phyloP scores from a whole-genome alignment of 495 filamentous ascomycete species.

The Pseudotulostoma volvatum region DNA sequence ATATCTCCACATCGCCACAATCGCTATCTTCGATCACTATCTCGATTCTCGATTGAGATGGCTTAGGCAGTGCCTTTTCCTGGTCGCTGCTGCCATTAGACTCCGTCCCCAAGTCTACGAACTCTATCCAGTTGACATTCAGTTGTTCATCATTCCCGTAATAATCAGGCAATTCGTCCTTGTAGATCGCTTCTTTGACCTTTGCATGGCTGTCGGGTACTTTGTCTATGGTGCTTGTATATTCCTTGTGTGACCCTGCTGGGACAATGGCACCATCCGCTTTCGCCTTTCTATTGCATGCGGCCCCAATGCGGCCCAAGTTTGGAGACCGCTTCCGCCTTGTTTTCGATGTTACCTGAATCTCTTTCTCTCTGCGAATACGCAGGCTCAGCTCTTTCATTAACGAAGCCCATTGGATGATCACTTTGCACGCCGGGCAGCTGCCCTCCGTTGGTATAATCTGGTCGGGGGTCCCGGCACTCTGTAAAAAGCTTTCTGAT shows the following conservation, averaged over 20 bases:
- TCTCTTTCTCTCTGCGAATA: constrained; percentile 45
- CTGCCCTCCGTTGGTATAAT: constrained; percentile 52
- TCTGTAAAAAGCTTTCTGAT: constrained; percentile 42
- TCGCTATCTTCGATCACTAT: constrained; percentile 49
- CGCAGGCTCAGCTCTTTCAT: constrained; percentile 69
- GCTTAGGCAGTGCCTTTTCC: constrained; percentile 6
- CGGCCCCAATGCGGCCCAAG: no score
- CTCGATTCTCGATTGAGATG: constrained; percentile 13
- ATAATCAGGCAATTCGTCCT: constrained; percentile 11
- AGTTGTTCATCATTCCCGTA: constrained; percentile 18
- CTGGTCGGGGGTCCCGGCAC: constrained; percentile 19
- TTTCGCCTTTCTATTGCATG: constrained; percentile 5
- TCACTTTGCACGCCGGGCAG: constrained; percentile 54
- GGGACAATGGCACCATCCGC: constrained; percentile 8
- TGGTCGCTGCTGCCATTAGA: constrained; percentile 9
- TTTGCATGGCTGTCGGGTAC: constrained; percentile 5
- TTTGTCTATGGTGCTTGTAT: constrained; percentile 1
- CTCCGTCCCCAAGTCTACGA: constrained; percentile 21
- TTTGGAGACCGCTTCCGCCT: constrained; percentile 14
- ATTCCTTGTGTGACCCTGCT: no score
- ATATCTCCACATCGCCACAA: constrained; percentile 32
- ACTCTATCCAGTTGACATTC: constrained; percentile 22
- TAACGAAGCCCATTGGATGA: constrained; percentile 56
- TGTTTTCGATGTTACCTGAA: constrained; percentile 46
- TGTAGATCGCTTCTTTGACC: constrained; percentile 9